These are phyloP conservation scores for Fagus sylvatica DNA, from an alignment of 306 rosid genomes.

Conservation along the genomic window DNA sequence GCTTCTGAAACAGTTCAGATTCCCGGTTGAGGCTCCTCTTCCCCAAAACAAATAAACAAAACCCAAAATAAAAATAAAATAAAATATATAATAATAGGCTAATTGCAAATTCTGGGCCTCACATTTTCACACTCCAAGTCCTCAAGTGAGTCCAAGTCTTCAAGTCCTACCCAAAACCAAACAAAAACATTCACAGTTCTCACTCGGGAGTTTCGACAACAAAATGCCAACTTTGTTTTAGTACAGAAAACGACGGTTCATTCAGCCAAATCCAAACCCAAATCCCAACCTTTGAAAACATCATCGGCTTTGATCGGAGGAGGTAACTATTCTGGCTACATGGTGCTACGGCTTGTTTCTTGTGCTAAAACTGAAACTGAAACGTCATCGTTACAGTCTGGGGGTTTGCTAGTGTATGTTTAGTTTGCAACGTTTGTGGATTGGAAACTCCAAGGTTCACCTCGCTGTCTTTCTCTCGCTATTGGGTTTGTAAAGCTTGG, in stretches of 20 bases:
- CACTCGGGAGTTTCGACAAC: neutral
- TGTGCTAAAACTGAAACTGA: neutral
- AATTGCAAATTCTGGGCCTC: neutral
- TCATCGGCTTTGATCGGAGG: neutral
- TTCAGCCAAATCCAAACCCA: neutral
- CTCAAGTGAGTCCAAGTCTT: neutral
- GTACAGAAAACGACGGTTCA: neutral
- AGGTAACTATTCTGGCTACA: too few species aligned
- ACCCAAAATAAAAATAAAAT: neutral
- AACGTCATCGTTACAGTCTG: conserved; percentile 25
- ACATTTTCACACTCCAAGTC: neutral
- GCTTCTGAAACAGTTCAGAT: conserved; percentile 35
- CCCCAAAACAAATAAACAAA: conserved; percentile 19
- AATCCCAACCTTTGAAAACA: neutral
- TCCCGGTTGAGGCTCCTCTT: conserved; percentile 27
- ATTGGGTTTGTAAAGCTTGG: neutral
- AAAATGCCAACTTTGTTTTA: neutral
- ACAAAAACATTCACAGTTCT: neutral
- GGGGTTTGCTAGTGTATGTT: neutral
- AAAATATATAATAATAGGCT: neutral
- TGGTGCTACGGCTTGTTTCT: neutral
- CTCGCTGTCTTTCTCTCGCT: neutral
- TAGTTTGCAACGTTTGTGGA: conserved; percentile 4
- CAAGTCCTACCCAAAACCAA: neutral
- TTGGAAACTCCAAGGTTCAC: neutral